Evolutionary conservation across 2,329 filamentous ascomycete genomes (phyloP), one percentile per base, ranked within the genome.

Genomic region (Botrytis medusae): DNA sequence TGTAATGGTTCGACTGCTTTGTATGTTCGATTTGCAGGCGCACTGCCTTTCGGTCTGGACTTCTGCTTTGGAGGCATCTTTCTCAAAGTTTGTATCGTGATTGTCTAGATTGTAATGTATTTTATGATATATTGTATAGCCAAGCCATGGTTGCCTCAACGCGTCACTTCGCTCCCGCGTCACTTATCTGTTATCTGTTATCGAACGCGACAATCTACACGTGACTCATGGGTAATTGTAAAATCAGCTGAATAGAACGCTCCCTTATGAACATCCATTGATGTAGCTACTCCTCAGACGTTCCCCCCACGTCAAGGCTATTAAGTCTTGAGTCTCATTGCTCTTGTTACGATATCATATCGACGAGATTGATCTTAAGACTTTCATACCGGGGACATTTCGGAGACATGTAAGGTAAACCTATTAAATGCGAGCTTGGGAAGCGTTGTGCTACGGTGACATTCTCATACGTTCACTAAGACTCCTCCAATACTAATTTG

Each of bases 11-110:
- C 73, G 16, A 75, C 65, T 7, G 78, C 77, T 72, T 77, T 77
- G 63, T 80, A 80, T 34, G 79, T 77, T 57, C 79, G 75, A 37
- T 72, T 71, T 57, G 70, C 71, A 14, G 79, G 78, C 25, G 77
- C 77, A 37, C 73, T 78, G 32, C 75, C 72, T 48, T 72, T 72
- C 8, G 63, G 8, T 29, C 42, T 62, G 8, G 65, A 14, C 22
- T 74, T 75, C 57, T 70, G 74, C 73, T 74, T 73, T 12, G 75
- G 75, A 46, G 78, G 74, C 76, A 79, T 77, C 2, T 57, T 54
- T 10, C 12, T 22, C 22, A 0, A 25, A 18, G 20, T 32, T 57
- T 9, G 16, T 42, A 42, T 42, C 40, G 25, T 51, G 18, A 14
- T 54, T 67, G 32, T 40, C 16, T 40, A 34, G 7, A 48, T 48